Evolutionary conservation across 192 early-diverging fungal genomes (phyloP).

Genomic region (Piromyces finnis): DNA sequence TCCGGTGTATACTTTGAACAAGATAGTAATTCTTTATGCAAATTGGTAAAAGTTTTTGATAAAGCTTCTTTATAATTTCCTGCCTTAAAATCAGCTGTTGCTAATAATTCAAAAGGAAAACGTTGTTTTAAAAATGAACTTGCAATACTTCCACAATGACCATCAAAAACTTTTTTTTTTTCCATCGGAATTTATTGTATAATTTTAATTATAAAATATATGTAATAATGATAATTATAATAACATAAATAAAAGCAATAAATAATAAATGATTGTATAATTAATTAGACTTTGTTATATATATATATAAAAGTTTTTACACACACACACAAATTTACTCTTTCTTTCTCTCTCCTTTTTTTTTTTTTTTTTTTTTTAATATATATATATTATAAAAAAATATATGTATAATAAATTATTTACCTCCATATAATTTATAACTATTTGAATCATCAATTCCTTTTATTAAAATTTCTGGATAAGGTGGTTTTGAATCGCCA

Average conservation of each 20-base stretch:
- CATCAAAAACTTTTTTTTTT: background rate
- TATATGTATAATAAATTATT: no score
- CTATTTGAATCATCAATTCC: background rate
- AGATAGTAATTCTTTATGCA: background rate
- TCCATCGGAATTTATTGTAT: no score
- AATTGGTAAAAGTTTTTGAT: background rate
- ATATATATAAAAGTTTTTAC: no score
- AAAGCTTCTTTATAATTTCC: background rate
- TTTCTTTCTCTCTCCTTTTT: no score
- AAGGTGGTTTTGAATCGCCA: background rate
- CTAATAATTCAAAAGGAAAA: background rate
- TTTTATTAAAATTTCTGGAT: background rate
- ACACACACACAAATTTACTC: no score
- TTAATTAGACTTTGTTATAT: no score
- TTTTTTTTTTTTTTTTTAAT: no score
- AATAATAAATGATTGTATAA: no score
- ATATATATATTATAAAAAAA: no score
- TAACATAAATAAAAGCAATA: no score
- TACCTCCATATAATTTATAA: background rate
- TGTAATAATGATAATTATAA: no score
- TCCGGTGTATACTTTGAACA: background rate
- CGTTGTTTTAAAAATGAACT: background rate
- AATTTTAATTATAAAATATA: no score
- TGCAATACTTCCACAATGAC: background rate
- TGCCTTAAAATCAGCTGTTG: background rate